A percentile compares a stretch with the other conserved stretches of the same genome.
These are phyloP conservation scores for Psilocybe azurescens DNA, from an alignment of 768 basidiomycete species.

Conservation along the genomic window DNA sequence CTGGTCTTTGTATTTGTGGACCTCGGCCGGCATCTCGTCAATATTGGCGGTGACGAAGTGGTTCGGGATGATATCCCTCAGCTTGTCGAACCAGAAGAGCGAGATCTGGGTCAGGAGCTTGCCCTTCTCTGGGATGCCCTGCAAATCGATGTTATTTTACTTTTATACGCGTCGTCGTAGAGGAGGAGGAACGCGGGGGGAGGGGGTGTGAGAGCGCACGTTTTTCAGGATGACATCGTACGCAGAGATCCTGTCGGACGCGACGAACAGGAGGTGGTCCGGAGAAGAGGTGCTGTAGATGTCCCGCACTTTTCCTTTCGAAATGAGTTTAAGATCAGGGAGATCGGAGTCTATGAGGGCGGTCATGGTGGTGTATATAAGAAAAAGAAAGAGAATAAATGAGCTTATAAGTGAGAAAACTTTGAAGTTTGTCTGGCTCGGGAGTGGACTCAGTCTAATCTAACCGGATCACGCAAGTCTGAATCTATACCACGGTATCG, in stretches of 20 bases:
- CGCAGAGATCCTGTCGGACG: slow-evolving; percentile 94
- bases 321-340: slow-evolving; percentile 70
- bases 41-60: slow-evolving; percentile 84
- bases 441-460: no score
- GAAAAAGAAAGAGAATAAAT: neutral
- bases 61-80: slow-evolving; percentile 81
- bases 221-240: slow-evolving; percentile 96
- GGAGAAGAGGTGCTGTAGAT: slow-evolving; percentile 81
- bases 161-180: neutral
- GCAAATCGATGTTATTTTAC: neutral
- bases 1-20: slow-evolving; percentile 75
- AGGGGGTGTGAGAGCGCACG: slow-evolving; percentile 52
- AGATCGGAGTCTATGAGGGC: slow-evolving; percentile 62
- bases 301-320: slow-evolving; percentile 95
- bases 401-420: neutral
- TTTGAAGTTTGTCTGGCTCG: no score
- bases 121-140: slow-evolving; percentile 97
- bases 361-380: slow-evolving; percentile 19
- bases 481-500: neutral
- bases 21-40: slow-evolving; percentile 82
- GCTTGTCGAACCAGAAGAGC: slow-evolving; percentile 93
- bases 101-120: slow-evolving; percentile 89
- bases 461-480: no score
- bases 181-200: neutral
- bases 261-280: slow-evolving; percentile 86